Conservation (phyloP, 495 filamentous ascomycete species). For the Platismatia glauca region DNA sequence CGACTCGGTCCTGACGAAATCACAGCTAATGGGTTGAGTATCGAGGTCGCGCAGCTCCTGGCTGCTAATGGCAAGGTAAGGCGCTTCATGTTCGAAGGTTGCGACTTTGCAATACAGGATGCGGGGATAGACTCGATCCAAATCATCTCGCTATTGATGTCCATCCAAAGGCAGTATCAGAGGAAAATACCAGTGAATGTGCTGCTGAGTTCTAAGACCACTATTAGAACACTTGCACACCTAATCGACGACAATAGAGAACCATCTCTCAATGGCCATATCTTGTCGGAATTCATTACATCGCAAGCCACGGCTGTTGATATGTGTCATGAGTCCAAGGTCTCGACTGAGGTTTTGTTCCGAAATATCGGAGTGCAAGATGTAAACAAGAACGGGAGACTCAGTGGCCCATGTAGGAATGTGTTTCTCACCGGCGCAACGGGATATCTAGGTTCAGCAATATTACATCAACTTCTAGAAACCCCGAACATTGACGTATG, state of each 20-base stretch:
- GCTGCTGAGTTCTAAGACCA: slow-evolving; percentile 20
- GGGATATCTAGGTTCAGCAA: slow-evolving; percentile 29
- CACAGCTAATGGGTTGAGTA: background rate
- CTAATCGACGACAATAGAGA: background rate
- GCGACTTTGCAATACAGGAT: slow-evolving; percentile 25
- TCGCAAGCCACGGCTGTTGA: background rate
- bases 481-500: slow-evolving; percentile 29
- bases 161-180: slow-evolving; percentile 23
- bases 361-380: background rate
- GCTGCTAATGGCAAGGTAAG: background rate
- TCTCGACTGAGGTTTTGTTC: background rate
- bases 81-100: slow-evolving; percentile 13
- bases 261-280: background rate
- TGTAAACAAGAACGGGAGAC: background rate
- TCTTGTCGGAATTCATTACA: too few relatives aligned
- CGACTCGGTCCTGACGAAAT: background rate
- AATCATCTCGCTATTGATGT: slow-evolving; percentile 27
- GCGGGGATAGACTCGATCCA: slow-evolving; percentile 30
- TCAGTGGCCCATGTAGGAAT: background rate
- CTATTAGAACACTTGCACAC: slow-evolving; percentile 22
- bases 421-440: slow-evolving; percentile 1
- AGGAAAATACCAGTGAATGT: slow-evolving; percentile 19
- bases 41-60: background rate
- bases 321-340: background rate
- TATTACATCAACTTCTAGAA: slow-evolving; percentile 38